Conservation (phyloP, 441 rosid genomes). For the Macaranga tanarius region DNA sequence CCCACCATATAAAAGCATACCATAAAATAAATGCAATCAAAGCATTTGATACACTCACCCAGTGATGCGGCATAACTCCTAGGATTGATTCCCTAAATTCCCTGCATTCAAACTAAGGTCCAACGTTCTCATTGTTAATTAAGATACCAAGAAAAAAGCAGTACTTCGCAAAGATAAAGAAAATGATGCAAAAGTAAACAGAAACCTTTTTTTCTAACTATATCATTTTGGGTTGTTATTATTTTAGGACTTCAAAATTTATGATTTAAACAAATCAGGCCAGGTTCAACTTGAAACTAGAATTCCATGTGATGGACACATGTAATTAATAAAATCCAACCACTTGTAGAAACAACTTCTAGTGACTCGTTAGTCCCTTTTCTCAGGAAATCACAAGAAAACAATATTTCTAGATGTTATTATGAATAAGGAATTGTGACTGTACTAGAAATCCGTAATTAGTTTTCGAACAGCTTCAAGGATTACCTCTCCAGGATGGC, state of each 20-base stretch:
- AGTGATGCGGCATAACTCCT: slow-evolving; percentile 93
- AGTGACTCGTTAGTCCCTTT: background rate
- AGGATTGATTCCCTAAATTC: slow-evolving; percentile 95
- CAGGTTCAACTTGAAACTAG: slow-evolving; percentile 4
- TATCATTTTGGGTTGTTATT: background rate
- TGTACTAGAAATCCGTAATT: background rate
- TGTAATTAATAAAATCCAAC: background rate
- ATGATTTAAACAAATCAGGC: background rate
- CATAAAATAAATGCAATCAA: background rate
- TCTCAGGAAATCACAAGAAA: background rate
- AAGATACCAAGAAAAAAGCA: slow-evolving; percentile 15
- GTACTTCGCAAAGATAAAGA: background rate
- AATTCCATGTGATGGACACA: background rate
- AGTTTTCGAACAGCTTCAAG: slow-evolving; percentile 8
- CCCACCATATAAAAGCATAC: slow-evolving; percentile 10
- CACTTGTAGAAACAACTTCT: background rate
- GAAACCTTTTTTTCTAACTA: background rate
- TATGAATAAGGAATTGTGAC: slow-evolving; percentile 4
- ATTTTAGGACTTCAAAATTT: background rate
- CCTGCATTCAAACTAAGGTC: slow-evolving; percentile 87
- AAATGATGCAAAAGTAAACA: background rate
- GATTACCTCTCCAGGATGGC: slow-evolving; percentile 93
- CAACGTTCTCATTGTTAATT: slow-evolving; percentile 27
- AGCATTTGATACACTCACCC: slow-evolving; percentile 53
- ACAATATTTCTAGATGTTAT: background rate